Evolutionary conservation across 495 filamentous ascomycete species (phyloP).

Genomic region (Aspergillus cristatus): DNA sequence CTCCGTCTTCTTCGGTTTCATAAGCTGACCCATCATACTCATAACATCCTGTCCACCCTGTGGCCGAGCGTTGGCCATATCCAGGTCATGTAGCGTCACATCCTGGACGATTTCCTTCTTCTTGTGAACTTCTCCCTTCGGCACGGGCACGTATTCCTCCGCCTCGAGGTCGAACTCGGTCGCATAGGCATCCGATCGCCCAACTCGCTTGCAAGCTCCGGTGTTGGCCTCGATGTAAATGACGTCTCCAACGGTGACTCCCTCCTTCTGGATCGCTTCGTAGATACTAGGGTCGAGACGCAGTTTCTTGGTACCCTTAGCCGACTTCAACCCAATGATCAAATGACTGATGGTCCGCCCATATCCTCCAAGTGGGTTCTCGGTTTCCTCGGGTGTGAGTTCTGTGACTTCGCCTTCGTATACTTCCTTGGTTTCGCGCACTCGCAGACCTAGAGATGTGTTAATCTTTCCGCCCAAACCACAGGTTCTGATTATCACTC

Average conservation of each 20-base stretch:
- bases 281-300: slow-evolving; percentile 95
- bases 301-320: slow-evolving; percentile 92
- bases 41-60: slow-evolving; percentile 97
- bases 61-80: slow-evolving; percentile 90
- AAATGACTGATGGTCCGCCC: slow-evolving; percentile 89
- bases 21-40: slow-evolving; percentile 99
- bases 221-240: slow-evolving; percentile 99
- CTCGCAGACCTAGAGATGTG: slow-evolving; percentile 53
- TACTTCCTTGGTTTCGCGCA: slow-evolving; percentile 96
- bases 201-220: slow-evolving; percentile 92
- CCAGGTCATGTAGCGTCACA: slow-evolving; percentile 90
- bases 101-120: slow-evolving; percentile 99
- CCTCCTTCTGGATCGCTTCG: slow-evolving; percentile 97
- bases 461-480: slow-evolving; percentile 10
- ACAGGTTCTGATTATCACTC: no score
- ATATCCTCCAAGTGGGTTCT: slow-evolving; percentile 93
- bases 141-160: slow-evolving; percentile 96
- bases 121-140: slow-evolving; percentile 98
- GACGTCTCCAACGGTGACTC: slow-evolving; percentile 90
- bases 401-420: slow-evolving; percentile 97
- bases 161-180: slow-evolving; percentile 98
- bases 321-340: slow-evolving; percentile 81
- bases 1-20: slow-evolving; percentile 98
- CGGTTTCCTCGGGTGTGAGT: slow-evolving; percentile 91
- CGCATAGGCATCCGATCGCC: slow-evolving; percentile 88